A percentile compares a stretch with the other conserved stretches of the same genome.
phyloP scores from a whole-genome alignment of 2,329 filamentous ascomycete species.

The Pezicula radicicola region DNA sequence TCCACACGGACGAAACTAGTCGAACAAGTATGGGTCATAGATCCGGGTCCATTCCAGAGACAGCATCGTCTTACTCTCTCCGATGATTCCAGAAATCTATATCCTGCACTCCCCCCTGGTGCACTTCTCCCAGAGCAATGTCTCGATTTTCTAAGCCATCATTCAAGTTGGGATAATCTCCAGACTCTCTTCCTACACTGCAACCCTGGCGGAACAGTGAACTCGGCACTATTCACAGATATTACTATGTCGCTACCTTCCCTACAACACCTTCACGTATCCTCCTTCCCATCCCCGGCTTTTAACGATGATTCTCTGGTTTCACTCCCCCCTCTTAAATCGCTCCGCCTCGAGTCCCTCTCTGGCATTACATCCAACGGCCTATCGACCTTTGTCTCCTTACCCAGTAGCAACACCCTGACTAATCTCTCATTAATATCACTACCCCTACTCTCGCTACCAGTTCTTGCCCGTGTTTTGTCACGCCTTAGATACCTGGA shows the following conservation, averaged over 20 bases:
- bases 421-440: conserved; percentile 52
- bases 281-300: conserved; percentile 49
- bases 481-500: conserved; percentile 49
- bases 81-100: conserved; percentile 15
- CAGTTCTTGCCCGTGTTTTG: conserved; percentile 55
- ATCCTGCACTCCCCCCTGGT: conserved; percentile 27
- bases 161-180: conserved; percentile 54
- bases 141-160: conserved; percentile 45
- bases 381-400: conserved; percentile 54
- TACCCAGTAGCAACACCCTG: conserved; percentile 42
- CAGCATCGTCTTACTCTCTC: conserved; percentile 23
- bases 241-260: conserved; percentile 49
- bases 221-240: conserved; percentile 48
- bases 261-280: conserved; percentile 57
- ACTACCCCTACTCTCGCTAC: conserved; percentile 52
- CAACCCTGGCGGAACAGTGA: conserved; percentile 50
- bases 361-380: conserved; percentile 53
- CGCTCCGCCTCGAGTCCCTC: conserved; percentile 53
- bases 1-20: conserved; percentile 53
- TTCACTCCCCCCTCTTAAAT: conserved; percentile 50
- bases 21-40: conserved; percentile 57
- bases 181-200: conserved; percentile 57
- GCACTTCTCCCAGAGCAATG: conserved; percentile 39
- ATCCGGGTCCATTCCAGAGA: conserved; percentile 30
- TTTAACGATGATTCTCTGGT: conserved; percentile 56